Conservation (phyloP, 345 rosid genomes). For the Clausena lansium region DNA sequence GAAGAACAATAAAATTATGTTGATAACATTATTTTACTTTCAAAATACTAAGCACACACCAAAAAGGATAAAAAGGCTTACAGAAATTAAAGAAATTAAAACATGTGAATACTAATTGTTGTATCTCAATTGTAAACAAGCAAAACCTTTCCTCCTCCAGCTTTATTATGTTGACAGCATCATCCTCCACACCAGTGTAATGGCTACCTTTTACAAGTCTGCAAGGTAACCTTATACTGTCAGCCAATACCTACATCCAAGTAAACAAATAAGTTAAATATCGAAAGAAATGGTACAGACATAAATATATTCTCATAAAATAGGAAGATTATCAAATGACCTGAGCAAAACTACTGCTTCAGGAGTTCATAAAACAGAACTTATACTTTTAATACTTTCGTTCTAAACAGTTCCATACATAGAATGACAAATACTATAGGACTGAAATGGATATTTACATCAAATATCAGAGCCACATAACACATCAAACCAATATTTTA, state of each 20-base stretch:
- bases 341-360: not conserved
- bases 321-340: not conserved
- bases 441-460: not conserved
- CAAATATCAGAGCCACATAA: not conserved
- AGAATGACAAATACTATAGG: not conserved
- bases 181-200: constrained; percentile 98
- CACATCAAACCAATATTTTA: not conserved
- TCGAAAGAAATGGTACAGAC: not conserved
- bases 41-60: not conserved
- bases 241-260: constrained; percentile 82
- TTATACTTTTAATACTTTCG: not conserved
- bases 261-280: constrained; percentile 24
- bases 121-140: constrained; percentile 20
- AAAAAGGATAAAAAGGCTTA: not conserved
- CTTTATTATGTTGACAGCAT: constrained; percentile 92
- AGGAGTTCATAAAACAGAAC: not conserved
- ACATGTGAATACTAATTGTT: not conserved
- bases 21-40: not conserved
- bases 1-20: not conserved
- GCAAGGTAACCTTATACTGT: constrained; percentile 73
- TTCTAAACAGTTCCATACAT: not conserved
- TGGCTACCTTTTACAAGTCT: constrained; percentile 97
- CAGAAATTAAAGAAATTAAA: not conserved
- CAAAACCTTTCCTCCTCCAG: constrained; percentile 82
- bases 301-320: not conserved